phyloP scores from a whole-genome alignment of 192 early-diverging fungal genomes.

The Powellomyces hirtus region DNA sequence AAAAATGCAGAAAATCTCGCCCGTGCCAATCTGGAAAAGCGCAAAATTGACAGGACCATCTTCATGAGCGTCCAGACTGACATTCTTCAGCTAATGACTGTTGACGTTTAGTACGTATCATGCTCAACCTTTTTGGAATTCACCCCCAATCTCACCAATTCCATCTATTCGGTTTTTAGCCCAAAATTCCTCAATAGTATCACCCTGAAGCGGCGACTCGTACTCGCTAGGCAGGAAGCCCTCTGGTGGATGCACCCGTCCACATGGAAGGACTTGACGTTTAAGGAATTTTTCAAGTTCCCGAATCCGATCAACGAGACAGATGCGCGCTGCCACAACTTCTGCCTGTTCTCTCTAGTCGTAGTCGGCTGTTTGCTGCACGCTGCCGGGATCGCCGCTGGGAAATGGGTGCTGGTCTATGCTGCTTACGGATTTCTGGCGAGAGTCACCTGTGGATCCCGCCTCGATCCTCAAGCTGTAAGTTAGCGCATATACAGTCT shows the following conservation, averaged over 20 bases:
- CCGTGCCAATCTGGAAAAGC: neutral
- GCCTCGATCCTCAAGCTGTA: conserved; percentile 4
- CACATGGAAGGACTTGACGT: neutral
- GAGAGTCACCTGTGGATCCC: neutral
- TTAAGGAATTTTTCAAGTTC: neutral
- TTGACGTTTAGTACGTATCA: neutral
- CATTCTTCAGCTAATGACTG: neutral
- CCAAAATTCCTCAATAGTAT: neutral
- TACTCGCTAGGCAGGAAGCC: neutral
- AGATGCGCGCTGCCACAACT: conserved; percentile 3
- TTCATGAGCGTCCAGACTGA: neutral
- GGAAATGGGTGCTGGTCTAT: neutral
- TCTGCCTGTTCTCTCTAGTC: neutral
- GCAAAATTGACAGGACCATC: neutral
- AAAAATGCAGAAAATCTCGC: neutral
- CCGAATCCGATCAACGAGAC: conserved; percentile 5
- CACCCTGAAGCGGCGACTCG: neutral
- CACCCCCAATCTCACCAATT: no score
- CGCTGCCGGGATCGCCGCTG: neutral
- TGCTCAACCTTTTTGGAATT: neutral
- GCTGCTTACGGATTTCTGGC: neutral
- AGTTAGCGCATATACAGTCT: neutral
- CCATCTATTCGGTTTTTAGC: neutral
- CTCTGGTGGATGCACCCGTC: neutral
- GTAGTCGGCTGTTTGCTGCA: neutral